Conservation (phyloP, 2,329 filamentous ascomycete species). For the Gnomoniopsis smithogilvyi region DNA sequence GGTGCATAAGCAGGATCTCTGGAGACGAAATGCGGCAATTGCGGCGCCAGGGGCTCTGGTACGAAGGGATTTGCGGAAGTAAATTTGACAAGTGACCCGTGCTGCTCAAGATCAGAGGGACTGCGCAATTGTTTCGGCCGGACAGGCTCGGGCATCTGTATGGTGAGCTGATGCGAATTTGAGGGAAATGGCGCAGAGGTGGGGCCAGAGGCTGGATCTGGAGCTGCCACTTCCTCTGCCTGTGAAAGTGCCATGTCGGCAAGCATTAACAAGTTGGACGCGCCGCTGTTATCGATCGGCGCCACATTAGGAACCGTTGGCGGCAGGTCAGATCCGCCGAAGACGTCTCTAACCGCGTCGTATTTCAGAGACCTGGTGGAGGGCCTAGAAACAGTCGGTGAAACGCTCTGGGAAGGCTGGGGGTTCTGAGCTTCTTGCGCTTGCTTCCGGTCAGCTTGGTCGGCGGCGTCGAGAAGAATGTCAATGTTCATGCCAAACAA, state of each 20-base stretch:
- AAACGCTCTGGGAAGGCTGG: neutral
- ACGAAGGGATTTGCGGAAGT: constrained; percentile 11
- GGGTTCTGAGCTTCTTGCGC: constrained; percentile 15
- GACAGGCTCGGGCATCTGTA: constrained; percentile 18
- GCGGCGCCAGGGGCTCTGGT: constrained; percentile 7
- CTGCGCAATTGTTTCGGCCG: constrained; percentile 15
- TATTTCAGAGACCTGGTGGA: constrained; percentile 35
- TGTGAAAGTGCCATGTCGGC: constrained; percentile 7
- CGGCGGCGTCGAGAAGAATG: constrained; percentile 20
- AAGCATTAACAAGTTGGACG: constrained; percentile 3
- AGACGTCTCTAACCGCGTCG: constrained; percentile 42
- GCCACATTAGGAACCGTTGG: constrained; percentile 19
- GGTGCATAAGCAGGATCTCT: constrained; percentile 2
- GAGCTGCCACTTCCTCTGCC: neutral
- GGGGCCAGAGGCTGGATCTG: neutral
- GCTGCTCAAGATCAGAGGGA: constrained; percentile 14
- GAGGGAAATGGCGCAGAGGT: neutral
- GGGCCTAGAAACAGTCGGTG: constrained; percentile 13
- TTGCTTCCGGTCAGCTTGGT: constrained; percentile 4
- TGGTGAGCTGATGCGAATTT: constrained; percentile 9
- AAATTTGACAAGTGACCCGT: constrained; percentile 3
- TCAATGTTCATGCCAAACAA: constrained; percentile 20
- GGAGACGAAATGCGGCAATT: constrained; percentile 10
- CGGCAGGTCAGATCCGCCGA: constrained; percentile 31
- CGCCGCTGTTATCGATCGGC: neutral